phyloP scores from a whole-genome alignment of 2,329 filamentous ascomycete species.

The Pestalotiopsis fici region DNA sequence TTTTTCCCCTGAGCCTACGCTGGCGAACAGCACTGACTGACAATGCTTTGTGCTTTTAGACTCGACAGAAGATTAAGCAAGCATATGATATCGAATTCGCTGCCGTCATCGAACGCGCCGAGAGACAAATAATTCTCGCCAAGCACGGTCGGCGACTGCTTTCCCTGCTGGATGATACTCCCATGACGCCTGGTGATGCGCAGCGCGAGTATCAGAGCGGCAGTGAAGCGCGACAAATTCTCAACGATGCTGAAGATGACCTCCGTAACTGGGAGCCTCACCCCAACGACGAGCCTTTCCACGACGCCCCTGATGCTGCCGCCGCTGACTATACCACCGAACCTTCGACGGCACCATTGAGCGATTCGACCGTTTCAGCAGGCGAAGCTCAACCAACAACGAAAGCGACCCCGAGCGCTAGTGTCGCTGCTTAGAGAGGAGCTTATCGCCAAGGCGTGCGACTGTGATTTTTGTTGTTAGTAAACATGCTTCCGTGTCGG shows the following conservation, averaged over 20 bases:
- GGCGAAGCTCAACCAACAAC: not conserved
- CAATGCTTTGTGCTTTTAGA: constrained; percentile 49
- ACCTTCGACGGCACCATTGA: not conserved
- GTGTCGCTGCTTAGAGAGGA: constrained; percentile 1
- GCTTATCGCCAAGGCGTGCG: not conserved
- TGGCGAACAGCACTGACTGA: not conserved
- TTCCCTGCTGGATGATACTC: constrained; percentile 83
- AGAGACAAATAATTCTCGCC: constrained; percentile 94
- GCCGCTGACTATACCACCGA: not conserved
- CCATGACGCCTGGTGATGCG: constrained; percentile 82
- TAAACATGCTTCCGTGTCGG: not conserved
- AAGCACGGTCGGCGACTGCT: constrained; percentile 86
- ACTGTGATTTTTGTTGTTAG: not conserved
- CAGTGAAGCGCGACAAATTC: constrained; percentile 74
- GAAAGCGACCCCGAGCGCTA: not conserved
- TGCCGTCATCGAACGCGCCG: constrained; percentile 90
- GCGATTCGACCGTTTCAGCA: not conserved
- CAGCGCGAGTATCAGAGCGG: constrained; percentile 68
- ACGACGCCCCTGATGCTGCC: not conserved
- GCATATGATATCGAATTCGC: constrained; percentile 87
- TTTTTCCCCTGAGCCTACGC: not conserved
- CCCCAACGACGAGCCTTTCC: constrained; percentile 29
- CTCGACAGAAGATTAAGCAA: constrained; percentile 93
- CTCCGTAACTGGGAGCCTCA: constrained; percentile 72
- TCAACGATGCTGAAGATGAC: constrained; percentile 91